Base-by-base conservation (phyloP, 345 rosid genomes). In the Laguncularia racemosa region DNA sequence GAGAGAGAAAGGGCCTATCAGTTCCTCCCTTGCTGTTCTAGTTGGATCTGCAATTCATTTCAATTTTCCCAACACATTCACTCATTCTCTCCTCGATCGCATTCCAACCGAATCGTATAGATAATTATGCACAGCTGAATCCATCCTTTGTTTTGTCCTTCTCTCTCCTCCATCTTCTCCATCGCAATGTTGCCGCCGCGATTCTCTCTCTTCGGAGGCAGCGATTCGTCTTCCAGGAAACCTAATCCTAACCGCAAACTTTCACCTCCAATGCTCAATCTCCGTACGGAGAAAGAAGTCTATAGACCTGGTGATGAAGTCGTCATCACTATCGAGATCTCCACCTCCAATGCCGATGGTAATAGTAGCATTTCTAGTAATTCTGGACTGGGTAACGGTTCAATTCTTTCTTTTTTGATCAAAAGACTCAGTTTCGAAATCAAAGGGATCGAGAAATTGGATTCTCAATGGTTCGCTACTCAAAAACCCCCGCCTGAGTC, bases 231-330 rank as follows among this genome's bases (percentile, higher is more conserved):
- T 33, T 33, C 75, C 15, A 60, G 54, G 64, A 70, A 72, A 59
- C 54, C 16, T 16, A 59, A 54, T 47, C 52, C 58, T 67, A 54
- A 64, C 16, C 38, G 53, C 54, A 65, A 68, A 45, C 49, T 71
- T 50, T 56, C 61, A 55, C 86, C 88, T 14, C 96, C 96, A 17
- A 65, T 67, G 16, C 59, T 93, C 9, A 83, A 67, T 48, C 61
- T 89, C 50, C 79, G 75, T 50, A 76, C 86, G 1, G 97, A 89
- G 67, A 78, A 69, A 70, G 85, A 89, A 63, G 90, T 85, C 14
- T 93, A 93, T 53, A 82, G 96, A 67, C 95, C 99, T 53, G 97
- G 95, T 26, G 99, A 89, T 63, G 72, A 81, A 46, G 45, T 93
- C 38, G 71, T 69, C 67, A 73, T 84, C 46, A 87, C 90, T 14